Percentiles rank a stretch among this genome's conserved stretches.
Evolutionary conservation across 495 filamentous ascomycete species (phyloP).

Genomic region (Lophiostoma macrostomum): DNA sequence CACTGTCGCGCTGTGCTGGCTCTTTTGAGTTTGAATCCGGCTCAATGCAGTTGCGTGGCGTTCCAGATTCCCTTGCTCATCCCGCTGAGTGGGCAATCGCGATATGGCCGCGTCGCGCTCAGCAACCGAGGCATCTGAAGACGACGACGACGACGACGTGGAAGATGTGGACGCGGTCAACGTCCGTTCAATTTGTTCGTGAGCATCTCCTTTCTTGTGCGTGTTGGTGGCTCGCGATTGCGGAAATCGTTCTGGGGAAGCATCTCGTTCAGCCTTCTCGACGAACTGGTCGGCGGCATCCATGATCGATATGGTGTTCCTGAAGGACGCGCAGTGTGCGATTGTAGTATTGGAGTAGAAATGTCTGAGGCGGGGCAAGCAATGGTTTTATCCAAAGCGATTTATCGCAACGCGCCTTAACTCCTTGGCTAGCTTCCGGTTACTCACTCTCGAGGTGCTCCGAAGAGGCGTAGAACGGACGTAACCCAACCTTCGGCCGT

Average conservation of each 20-base stretch:
- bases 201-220: slow-evolving; percentile 34
- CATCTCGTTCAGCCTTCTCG: slow-evolving; percentile 48
- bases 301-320: slow-evolving; percentile 37
- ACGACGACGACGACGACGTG: slow-evolving; percentile 51
- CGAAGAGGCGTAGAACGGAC: too few relatives aligned
- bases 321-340: background rate
- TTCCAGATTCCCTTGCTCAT: slow-evolving; percentile 52
- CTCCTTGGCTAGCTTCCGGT: too few relatives aligned
- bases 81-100: slow-evolving; percentile 60
- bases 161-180: slow-evolving; percentile 39
- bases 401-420: too few relatives aligned
- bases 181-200: slow-evolving; percentile 26
- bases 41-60: slow-evolving; percentile 70
- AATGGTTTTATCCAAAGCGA: too few relatives aligned
- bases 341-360: too few relatives aligned
- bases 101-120: slow-evolving; percentile 47
- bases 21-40: slow-evolving; percentile 70
- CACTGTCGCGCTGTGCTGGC: slow-evolving; percentile 74
- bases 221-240: background rate
- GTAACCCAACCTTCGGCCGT: too few relatives aligned
- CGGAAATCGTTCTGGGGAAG: slow-evolving; percentile 31
- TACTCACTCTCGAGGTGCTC: too few relatives aligned
- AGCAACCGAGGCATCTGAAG: slow-evolving; percentile 37
- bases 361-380: too few relatives aligned
- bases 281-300: slow-evolving; percentile 54